Conservation (phyloP, 768 basidiomycete genomes). For the Hortiboletus flavorubellus region DNA sequence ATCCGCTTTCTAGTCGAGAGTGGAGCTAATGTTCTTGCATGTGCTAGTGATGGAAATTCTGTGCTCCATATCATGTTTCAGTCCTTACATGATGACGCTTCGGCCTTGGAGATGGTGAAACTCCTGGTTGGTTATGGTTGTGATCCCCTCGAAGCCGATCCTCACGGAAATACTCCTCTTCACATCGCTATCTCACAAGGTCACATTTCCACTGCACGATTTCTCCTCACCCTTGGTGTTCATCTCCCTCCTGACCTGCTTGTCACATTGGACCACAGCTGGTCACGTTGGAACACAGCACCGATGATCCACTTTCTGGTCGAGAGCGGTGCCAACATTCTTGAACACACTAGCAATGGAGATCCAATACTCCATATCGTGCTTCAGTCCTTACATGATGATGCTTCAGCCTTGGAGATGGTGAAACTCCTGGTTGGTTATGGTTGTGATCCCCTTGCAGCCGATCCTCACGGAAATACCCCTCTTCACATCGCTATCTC, state of each 20-base stretch:
- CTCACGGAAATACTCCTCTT: background rate
- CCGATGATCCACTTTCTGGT: no score
- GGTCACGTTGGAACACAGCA: no score
- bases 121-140: background rate
- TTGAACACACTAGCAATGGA: background rate
- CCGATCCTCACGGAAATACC: background rate
- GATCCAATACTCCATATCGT: background rate
- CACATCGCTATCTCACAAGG: background rate
- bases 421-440: background rate
- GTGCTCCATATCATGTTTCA: background rate
- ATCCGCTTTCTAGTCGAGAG: background rate
- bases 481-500: background rate
- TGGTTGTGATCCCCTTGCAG: background rate
- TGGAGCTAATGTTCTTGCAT: background rate
- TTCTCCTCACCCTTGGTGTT: no score
- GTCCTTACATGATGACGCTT: no score
- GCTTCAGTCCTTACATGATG: no score
- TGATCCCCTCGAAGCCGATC: background rate
- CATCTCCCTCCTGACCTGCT: no score
- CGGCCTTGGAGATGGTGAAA: background rate
- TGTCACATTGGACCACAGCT: no score
- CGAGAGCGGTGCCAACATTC: no score
- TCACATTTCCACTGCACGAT: no score
- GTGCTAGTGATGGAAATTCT: background rate
- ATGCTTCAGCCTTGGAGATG: background rate